Evolutionary conservation across 805 yeast genomes (phyloP), one percentile per base, ranked within the genome.

Genomic region (Starmerella ratchasimensis): DNA sequence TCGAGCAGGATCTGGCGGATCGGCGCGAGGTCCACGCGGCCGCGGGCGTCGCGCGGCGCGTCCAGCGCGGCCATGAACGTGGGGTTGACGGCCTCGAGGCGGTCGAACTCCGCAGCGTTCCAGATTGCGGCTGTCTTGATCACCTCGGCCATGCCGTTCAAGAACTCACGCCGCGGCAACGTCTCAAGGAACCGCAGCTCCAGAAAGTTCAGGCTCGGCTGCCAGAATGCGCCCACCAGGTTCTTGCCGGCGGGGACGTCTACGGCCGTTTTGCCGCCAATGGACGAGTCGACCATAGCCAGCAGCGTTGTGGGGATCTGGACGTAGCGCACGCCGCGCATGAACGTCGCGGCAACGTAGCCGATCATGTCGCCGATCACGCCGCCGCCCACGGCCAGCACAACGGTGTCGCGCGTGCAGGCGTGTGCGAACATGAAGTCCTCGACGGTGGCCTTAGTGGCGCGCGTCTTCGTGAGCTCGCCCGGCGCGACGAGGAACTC

Each of bases 331-430:
- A 90, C 93, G 40, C 98, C 98, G 57, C 98, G 72, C 98, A 90
- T 90, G 59, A 90, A 90, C 2, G 98, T 90, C 23, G 98, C 88
- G n/a, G 98, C 98, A 29, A 90, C 97, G 57, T 74, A 90, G 3
- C 98, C 98, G 48, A 88, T 81, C 98, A 90, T 88, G 56, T 90
- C 98, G 43, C 98, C 98, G 59, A 90, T 88, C 36, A 90, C 93
- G 51, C 98, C 98, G 48, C 98, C 98, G 44, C 98, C 98, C 42
- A 90, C 73, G 7, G 98, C 98, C 33, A 90, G 62, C 40, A 90
- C 75, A 19, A 90, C 82, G 3, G 97, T 84, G 57, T 90, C 98
- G 60, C 98, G 73, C 13, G 97, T 90, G 59, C 98, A 90, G 19
- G 94, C 93, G 53, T 82, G 62, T 4, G 61, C 53, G 44, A 90